Evolutionary conservation across 306 rosid species (phyloP).

Genomic region (Rosa multiflora): DNA sequence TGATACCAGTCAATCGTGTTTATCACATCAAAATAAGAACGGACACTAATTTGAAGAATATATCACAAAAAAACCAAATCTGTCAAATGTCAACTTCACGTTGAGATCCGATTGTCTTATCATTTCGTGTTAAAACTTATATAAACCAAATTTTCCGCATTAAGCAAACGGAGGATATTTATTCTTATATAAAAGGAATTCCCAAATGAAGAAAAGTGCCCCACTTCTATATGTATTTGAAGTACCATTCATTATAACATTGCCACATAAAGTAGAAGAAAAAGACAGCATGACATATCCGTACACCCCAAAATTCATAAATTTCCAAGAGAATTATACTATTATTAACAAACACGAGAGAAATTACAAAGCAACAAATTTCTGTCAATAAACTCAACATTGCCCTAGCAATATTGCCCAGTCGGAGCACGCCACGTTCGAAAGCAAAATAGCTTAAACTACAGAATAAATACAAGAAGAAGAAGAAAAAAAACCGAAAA

Average conservation of each 20-base stretch:
- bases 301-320: not conserved
- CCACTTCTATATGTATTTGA: not conserved
- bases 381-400: not conserved
- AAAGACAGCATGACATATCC: not conserved
- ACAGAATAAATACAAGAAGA: not conserved
- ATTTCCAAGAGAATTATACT: not conserved
- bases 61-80: no score
- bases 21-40: not conserved
- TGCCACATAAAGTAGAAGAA: conserved; percentile 1
- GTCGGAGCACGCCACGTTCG: not conserved
- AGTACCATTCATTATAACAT: not conserved
- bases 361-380: not conserved
- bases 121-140: not conserved
- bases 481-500: no score
- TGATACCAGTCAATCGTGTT: not conserved
- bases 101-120: no score
- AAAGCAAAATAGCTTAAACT: not conserved
- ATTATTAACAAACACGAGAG: not conserved
- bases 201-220: not conserved
- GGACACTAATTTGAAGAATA: not conserved
- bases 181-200: not conserved
- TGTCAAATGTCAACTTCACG: no score
- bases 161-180: not conserved
- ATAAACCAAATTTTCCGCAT: not conserved
- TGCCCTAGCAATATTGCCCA: not conserved